Evolutionary conservation across 768 basidiomycete species (phyloP).

Genomic region (Mycena crocata): DNA sequence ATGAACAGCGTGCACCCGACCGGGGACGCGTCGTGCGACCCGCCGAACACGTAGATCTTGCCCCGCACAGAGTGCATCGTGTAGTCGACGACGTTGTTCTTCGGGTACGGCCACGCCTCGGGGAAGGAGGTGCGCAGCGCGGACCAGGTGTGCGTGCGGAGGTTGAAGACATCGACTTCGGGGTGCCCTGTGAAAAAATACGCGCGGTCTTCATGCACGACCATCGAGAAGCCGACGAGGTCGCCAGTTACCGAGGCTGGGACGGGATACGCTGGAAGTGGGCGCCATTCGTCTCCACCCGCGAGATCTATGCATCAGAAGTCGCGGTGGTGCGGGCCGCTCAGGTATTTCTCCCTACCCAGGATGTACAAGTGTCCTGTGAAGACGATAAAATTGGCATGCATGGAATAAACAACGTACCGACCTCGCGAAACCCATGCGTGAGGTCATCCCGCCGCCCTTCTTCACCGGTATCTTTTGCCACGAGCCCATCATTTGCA

Average conservation of each 20-base stretch:
- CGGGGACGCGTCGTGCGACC: conserved; percentile 38
- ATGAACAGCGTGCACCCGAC: conserved; percentile 53
- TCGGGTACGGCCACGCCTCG: conserved; percentile 41
- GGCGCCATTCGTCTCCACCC: conserved; percentile 41
- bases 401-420: not conserved
- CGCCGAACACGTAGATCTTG: conserved; percentile 54
- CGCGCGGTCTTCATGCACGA: conserved; percentile 43
- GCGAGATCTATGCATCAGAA: conserved; percentile 42
- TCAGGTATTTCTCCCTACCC: conserved; percentile 41
- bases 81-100: conserved; percentile 25
- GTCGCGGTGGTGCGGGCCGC: conserved; percentile 44
- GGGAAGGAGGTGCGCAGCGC: conserved; percentile 40
- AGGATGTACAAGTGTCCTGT: conserved; percentile 43
- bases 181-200: conserved; percentile 49
- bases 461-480: conserved; percentile 42
- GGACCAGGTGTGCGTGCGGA: conserved; percentile 48
- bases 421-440: conserved; percentile 40
- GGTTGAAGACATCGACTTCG: conserved; percentile 49
- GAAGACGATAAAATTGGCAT: not conserved
- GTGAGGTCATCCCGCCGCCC: conserved; percentile 28
- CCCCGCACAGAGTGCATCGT: conserved; percentile 42
- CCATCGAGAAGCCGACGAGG: conserved; percentile 40
- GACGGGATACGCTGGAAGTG: conserved; percentile 40
- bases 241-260: conserved; percentile 28
- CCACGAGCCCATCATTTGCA: conserved; percentile 53